Evolutionary conservation across 805 yeast species (phyloP).

Genomic region (Kazachstania bromeliacearum): DNA sequence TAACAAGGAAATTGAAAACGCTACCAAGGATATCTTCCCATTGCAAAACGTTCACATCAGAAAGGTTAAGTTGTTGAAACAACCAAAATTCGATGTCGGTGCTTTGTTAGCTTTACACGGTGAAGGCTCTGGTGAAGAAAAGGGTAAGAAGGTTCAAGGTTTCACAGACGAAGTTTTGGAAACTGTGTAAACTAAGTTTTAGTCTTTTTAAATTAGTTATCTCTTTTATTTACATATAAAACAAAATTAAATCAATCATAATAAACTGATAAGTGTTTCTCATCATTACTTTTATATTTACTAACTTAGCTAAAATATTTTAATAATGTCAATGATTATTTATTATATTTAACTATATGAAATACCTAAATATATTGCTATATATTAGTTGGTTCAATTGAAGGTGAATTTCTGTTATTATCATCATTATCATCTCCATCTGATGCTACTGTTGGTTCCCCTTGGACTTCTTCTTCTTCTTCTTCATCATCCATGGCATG

Average conservation of each 20-base stretch:
- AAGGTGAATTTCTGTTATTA: too few relatives aligned
- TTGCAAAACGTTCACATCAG: conserved; percentile 97
- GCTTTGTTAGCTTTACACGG: conserved; percentile 94
- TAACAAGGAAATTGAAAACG: conserved; percentile 96
- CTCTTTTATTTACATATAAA: conserved; percentile 3
- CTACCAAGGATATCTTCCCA: conserved; percentile 90
- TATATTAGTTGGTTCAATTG: background rate
- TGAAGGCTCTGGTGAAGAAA: conserved; percentile 83
- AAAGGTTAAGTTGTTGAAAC: conserved; percentile 96
- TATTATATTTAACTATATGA: too few relatives aligned
- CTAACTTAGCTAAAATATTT: too few relatives aligned
- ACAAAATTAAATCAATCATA: conserved; percentile 1
- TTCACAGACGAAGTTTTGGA: conserved; percentile 98
- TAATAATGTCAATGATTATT: background rate
- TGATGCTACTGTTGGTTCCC: background rate
- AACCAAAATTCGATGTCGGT: conserved; percentile 97
- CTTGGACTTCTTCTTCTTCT: background rate
- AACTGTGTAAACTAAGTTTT: conserved; percentile 55
- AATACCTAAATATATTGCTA: too few relatives aligned
- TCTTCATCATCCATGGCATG: background rate
- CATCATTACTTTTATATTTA: too few relatives aligned
- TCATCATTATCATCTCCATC: too few relatives aligned
- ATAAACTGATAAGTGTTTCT: too few relatives aligned
- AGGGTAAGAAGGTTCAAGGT: conserved; percentile 93
- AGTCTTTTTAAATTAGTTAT: background rate